Evolutionary conservation across 2,329 filamentous ascomycete species (phyloP), one percentile per base, ranked within the genome.

Genomic region (Neopestalotiopsis sp.): DNA sequence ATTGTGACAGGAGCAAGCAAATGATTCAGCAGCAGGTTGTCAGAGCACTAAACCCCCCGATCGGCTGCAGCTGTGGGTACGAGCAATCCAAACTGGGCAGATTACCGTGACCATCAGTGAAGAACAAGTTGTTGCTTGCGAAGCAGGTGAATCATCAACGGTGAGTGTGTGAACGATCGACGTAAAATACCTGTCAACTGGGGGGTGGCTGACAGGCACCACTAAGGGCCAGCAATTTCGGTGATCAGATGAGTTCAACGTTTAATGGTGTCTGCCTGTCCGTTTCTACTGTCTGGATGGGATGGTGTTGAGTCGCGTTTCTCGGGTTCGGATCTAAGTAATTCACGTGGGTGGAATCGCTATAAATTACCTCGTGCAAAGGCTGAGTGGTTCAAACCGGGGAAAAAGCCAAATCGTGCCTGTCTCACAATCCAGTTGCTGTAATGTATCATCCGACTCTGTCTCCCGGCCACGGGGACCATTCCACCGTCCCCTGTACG

Each of bases 281-380:
- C 24, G 24, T 28, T 28, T 28, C 24, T 28, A 28, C 24, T 28
- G 34, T 38, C 34, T 38, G 34, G 34, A 38, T 40, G 30, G 24
- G 28, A 62, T 34, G 59, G 59, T 62, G n/a, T 62, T 34, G 59
- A 40, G 28, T 62, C 59, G 59, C 59, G 17, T 17, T 62, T 62
- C 34, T 62, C 59, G 59, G 59, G 14, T 62, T 62, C 59, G 59
- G 28, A 40, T 62, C 34, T 9, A 20, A 28, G 24, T 28, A 28
- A 34, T 34, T 59, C 57, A 59, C 24, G 24, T 59, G 24, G 57
- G 28, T 38, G 34, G 59, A 40, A 13, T 53, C 20, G 45, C 17
- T 53, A n/a, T 53, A 53, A 53, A 53, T 53, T 53, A 53, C 45
- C 45, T 53, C n/a, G 45, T 53, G 45, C 45, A 20, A 53, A 53